Base-by-base conservation (phyloP, 495 filamentous ascomycete species). In the Gamarada debralockiae region DNA sequence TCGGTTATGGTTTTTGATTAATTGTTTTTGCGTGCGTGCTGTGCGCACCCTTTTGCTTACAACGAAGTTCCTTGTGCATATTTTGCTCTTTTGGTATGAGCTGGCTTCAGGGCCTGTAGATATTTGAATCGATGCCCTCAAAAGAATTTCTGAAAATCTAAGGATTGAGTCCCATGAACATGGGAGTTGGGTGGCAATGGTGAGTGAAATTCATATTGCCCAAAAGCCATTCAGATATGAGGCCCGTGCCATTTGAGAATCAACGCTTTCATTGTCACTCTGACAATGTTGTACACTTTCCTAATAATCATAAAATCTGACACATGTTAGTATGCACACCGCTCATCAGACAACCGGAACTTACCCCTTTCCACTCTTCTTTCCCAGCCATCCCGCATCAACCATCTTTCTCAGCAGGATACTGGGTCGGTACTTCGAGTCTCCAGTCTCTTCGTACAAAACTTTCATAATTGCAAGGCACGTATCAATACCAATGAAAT, bases 401-500 rank as follows among this genome's bases (percentile, higher is more conserved):
- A 99, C 95, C 93, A 97, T 97, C 67, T 92, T 91, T 62, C 80
- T 75, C 56, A 99, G 71, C 48, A 96, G 70, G 42, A 95, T 87
- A 25, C 86, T 82, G 0, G 95, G 91, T 38, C 93, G 73, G 63
- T 99, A 99, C 70, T 99, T 99, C 52, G 84, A 88, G 68, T 99
- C 93, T 1, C 90, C 90, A 2, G 90, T 95, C 73, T 96, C 90
- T 57, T 82, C 77, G 67, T 97, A 83, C 64, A 99, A 72, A 22
- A 97, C 93, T 70, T 87, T 91, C 93, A 99, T 97, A 61, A 99
- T 97, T 44, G 90, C 84, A 47, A 97, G 71, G 64, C 93, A 99
- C 0, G 93, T 99, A 66, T 99, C 93, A 18, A 99, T 76, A 12
- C 93, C 93, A 58, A 99, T 97, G 65, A 99, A 97, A 69, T 99